These are phyloP conservation scores for Gossypium longicalyx DNA, from an alignment of 345 rosid genomes.

Conservation along the genomic window DNA sequence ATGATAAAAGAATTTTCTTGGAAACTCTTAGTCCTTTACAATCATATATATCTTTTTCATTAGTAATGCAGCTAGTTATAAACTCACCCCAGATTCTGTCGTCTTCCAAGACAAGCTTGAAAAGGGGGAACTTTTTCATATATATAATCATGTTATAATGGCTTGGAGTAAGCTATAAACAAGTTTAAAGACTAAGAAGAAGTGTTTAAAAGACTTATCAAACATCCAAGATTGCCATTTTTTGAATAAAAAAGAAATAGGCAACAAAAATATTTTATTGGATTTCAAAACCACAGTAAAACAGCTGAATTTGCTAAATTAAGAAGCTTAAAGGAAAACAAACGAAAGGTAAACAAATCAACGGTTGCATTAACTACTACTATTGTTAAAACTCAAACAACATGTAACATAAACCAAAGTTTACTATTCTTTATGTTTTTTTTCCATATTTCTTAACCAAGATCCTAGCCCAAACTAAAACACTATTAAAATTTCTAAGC, in stretches of 20 bases:
- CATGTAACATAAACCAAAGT: neutral
- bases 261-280: neutral
- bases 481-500: neutral
- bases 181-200: neutral
- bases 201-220: neutral
- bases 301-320: neutral
- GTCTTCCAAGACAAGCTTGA: neutral
- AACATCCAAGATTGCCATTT: neutral
- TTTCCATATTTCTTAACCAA: neutral
- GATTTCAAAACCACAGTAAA: neutral
- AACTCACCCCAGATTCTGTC: neutral
- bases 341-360: neutral
- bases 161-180: neutral
- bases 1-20: neutral
- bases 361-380: neutral
- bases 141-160: neutral
- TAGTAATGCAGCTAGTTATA: neutral
- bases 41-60: neutral
- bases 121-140: neutral
- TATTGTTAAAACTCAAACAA: neutral
- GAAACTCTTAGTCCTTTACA: neutral
- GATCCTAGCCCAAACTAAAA: neutral
- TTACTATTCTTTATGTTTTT: neutral
- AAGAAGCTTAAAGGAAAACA: neutral
- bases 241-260: neutral